Conservation (phyloP, 345 rosid genomes). For the Salix dunnii region DNA sequence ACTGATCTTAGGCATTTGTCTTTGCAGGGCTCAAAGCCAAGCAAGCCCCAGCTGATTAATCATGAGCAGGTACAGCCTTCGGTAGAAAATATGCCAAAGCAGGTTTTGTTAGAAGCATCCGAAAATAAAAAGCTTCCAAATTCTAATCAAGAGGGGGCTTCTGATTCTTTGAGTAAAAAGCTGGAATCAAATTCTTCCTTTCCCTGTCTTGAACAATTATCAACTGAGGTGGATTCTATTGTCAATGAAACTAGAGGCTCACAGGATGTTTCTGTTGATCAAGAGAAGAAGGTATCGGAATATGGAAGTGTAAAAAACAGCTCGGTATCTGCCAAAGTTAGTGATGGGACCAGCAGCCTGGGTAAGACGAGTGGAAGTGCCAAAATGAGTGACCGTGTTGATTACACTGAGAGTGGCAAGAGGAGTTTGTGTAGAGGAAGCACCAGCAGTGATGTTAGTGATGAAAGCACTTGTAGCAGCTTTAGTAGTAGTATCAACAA, state of each 20-base stretch:
- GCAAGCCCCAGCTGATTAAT: slow-evolving; percentile 29
- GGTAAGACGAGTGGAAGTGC: slow-evolving; percentile 74
- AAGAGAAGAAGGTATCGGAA: slow-evolving; percentile 62
- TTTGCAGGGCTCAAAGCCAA: slow-evolving; percentile 34
- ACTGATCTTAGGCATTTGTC: slow-evolving; percentile 38
- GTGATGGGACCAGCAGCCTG: slow-evolving; percentile 69
- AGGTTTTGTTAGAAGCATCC: slow-evolving; percentile 28
- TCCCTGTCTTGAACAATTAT: slow-evolving; percentile 33
- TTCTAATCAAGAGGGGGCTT: slow-evolving; percentile 40
- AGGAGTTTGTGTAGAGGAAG: slow-evolving; percentile 89
- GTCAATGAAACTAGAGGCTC: slow-evolving; percentile 44
- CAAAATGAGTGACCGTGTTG: slow-evolving; percentile 72
- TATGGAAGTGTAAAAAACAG: slow-evolving; percentile 68
- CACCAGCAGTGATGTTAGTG: slow-evolving; percentile 84
- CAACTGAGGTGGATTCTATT: slow-evolving; percentile 37
- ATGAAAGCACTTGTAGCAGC: slow-evolving; percentile 90
- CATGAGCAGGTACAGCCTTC: slow-evolving; percentile 29
- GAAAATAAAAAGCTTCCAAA: slow-evolving; percentile 40
- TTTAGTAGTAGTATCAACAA: slow-evolving; percentile 78
- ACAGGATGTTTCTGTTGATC: slow-evolving; percentile 44
- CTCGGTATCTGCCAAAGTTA: slow-evolving; percentile 71
- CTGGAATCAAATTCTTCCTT: slow-evolving; percentile 40
- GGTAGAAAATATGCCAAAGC: slow-evolving; percentile 31
- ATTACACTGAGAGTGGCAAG: slow-evolving; percentile 79
- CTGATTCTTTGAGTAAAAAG: slow-evolving; percentile 30